Percentiles rank a stretch among this genome's conserved stretches.
Conservation (phyloP, 371 early-diverging fungal species). For the Actinomortierella wolfii region DNA sequence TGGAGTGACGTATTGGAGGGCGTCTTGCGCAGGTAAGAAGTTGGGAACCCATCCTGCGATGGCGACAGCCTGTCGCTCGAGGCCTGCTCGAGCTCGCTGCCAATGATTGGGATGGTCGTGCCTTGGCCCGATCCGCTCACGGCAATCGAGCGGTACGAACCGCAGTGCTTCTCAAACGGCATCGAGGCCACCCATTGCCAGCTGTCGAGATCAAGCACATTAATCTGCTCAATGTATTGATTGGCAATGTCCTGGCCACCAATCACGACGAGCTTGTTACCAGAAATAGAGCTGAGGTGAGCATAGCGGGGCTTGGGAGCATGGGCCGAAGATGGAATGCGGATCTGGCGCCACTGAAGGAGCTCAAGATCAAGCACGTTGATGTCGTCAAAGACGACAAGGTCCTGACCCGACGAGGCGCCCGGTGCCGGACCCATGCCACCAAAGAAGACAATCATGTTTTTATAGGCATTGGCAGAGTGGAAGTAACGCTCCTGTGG, state of each 20-base stretch:
- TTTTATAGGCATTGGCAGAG: constrained; percentile 67
- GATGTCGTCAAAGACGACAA: constrained; percentile 73
- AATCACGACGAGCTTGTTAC: constrained; percentile 66
- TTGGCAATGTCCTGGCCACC: constrained; percentile 87
- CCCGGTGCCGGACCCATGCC: constrained; percentile 59
- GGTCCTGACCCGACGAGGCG: constrained; percentile 39
- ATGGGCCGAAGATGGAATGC: constrained; percentile 53
- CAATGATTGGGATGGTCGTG: constrained; percentile 42
- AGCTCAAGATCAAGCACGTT: constrained; percentile 69
- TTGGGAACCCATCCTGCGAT: constrained; percentile 35
- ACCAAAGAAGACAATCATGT: constrained; percentile 64
- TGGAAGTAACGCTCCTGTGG: constrained; percentile 80
- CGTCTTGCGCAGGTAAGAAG: constrained; percentile 38
- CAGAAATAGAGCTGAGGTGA: constrained; percentile 68
- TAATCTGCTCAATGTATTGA: constrained; percentile 78
- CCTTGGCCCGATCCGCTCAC: constrained; percentile 50
- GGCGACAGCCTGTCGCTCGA: constrained; percentile 19
- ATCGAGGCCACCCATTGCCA: constrained; percentile 71
- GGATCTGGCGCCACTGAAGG: constrained; percentile 63
- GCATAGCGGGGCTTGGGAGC: constrained; percentile 83
- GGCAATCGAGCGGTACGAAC: constrained; percentile 79
- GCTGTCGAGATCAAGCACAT: constrained; percentile 70
- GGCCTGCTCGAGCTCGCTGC: constrained; percentile 32
- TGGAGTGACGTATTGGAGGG: constrained; percentile 20
- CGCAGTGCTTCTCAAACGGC: constrained; percentile 74